These are phyloP conservation scores for Arabidopsis suecica DNA, from an alignment of 345 rosid species.

Conservation along the genomic window DNA sequence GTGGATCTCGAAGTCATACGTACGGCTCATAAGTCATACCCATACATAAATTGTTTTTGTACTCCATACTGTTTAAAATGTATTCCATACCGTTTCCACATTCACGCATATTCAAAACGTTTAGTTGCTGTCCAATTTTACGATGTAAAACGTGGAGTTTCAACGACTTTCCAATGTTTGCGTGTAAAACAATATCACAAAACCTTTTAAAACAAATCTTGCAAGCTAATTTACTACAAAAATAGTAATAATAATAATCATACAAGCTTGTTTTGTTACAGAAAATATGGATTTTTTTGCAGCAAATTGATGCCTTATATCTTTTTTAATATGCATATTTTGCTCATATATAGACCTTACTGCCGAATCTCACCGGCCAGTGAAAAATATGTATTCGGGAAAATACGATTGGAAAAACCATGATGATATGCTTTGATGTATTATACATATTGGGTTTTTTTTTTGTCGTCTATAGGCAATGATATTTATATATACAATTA, in stretches of 20 bases:
- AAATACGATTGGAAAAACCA: too few relatives aligned
- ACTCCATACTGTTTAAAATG: conserved; percentile 2
- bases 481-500: neutral
- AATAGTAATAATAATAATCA: neutral
- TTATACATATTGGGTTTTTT: neutral
- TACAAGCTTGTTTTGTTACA: neutral
- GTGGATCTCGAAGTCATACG: neutral
- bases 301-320: neutral
- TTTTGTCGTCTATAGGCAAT: neutral
- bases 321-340: neutral
- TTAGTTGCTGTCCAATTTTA: neutral
- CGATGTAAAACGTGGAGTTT: neutral
- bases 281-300: neutral
- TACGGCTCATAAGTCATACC: neutral
- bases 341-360: too few relatives aligned
- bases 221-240: too few relatives aligned
- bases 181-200: conserved; percentile 6
- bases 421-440: neutral
- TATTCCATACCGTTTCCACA: conserved; percentile 5
- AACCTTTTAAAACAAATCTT: neutral
- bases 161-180: neutral
- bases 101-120: conserved; percentile 10
- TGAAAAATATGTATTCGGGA: too few relatives aligned
- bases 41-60: neutral
- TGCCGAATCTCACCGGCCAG: too few relatives aligned